Conservation (phyloP, 257 asterid genomes). For the Solanum sitiens region DNA sequence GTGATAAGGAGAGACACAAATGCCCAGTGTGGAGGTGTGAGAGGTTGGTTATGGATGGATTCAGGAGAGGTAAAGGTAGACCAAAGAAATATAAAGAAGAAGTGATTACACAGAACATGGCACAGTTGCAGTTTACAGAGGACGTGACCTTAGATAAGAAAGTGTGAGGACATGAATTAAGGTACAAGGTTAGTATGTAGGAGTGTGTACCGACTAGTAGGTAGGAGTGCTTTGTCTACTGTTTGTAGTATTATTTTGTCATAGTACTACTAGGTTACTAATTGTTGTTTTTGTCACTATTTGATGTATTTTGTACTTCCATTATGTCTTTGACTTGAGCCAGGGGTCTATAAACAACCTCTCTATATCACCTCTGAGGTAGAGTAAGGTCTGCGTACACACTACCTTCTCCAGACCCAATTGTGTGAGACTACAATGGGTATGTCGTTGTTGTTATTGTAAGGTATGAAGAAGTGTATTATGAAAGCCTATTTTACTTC, state of each 20-base stretch:
- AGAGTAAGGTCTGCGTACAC: background rate
- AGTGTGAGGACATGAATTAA: background rate
- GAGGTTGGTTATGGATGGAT: background rate
- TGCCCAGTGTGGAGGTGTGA: background rate
- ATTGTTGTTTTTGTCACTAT: background rate
- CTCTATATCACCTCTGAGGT: background rate
- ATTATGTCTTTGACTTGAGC: background rate
- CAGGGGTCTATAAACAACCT: background rate
- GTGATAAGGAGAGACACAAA: background rate
- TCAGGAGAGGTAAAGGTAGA: background rate
- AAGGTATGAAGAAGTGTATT: background rate
- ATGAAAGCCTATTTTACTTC: background rate
- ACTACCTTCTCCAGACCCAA: background rate
- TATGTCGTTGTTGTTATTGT: background rate
- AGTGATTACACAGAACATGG: background rate
- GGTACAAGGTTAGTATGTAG: background rate
- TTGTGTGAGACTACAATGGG: background rate
- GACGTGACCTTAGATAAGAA: background rate
- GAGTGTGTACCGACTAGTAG: background rate
- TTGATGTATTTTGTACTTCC: background rate
- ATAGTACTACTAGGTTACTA: background rate
- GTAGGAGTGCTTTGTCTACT: background rate
- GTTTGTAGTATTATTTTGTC: background rate
- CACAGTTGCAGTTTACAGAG: background rate
- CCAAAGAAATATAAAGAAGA: background rate